Base-by-base conservation (phyloP, 2,329 filamentous ascomycete genomes). In the Dactylellina parvicollis region DNA sequence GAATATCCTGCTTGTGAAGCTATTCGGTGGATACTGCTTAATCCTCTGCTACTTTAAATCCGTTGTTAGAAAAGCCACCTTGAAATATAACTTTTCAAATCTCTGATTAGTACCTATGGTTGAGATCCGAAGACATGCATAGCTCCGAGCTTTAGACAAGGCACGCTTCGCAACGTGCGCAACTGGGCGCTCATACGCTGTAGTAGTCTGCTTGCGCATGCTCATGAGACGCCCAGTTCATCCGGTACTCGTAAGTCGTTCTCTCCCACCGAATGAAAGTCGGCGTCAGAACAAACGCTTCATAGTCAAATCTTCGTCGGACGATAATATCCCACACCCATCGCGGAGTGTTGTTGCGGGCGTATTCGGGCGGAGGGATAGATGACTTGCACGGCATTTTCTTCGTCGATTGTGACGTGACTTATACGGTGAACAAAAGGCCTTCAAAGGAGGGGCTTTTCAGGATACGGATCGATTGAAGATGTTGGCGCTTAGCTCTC, bases 371-470 rank as follows among this genome's bases (percentile, higher is more conserved):
- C 44, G 67, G 67, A 14, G 59, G 18, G 20, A 72, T 59, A 8
- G 67, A 72, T n/a, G 67, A 62, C 57, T 72, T 72, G 59, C 67
- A 72, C 24, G 67, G 67, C 67, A 72, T 72, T 42, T 34, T 3
- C 14, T 14, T 10, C 9, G 24, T 44, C 12, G 20, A 44, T 44
- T 16, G 36, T 40, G 7, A n/a, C n/a, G n/a, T n/a, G 36, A 5
- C 30, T 40, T 44, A 12, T 44, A 44, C 16, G 20, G 40, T 20
- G 20, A 44, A 22, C 12, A n/a, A 38, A 38, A 14, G 3, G 3
- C 34, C 10, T 5, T 5, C 12, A 32, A 12, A 32, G 30, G 34
- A n/a, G 12, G 12, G 16, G 34, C 34, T n/a, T 32, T 22, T n/a
- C n/a, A n/a, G n/a, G n/a, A n/a, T n/a, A n/a, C n/a, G n/a, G n/a